Evolutionary conservation across 257 asterid genomes (phyloP).

Genomic region (Agastache rugosa): DNA sequence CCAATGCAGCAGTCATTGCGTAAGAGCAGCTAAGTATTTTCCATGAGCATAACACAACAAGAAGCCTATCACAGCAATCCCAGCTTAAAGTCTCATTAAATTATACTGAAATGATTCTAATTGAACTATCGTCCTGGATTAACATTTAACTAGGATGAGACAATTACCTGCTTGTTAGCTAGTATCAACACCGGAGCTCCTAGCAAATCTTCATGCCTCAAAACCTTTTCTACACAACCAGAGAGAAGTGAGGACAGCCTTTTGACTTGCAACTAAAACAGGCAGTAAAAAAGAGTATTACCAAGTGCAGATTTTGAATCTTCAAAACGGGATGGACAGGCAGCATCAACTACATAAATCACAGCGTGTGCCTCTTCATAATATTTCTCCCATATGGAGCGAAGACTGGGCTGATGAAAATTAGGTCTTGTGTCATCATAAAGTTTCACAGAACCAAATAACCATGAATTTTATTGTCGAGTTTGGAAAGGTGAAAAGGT

Average conservation of each 20-base stretch:
- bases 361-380: slow-evolving; percentile 94
- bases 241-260: background rate
- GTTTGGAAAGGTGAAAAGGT: slow-evolving; percentile 4
- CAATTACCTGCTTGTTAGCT: slow-evolving; percentile 84
- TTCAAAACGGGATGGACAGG: slow-evolving; percentile 80
- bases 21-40: background rate
- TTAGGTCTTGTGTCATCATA: slow-evolving; percentile 32
- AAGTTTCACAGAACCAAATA: slow-evolving; percentile 4
- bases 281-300: slow-evolving; percentile 34
- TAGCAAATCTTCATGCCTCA: slow-evolving; percentile 82
- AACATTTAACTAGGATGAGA: background rate
- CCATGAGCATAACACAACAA: background rate
- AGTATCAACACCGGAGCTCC: slow-evolving; percentile 84
- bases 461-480: background rate
- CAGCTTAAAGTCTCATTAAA: background rate
- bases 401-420: slow-evolving; percentile 78
- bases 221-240: slow-evolving; percentile 68
- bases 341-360: slow-evolving; percentile 76
- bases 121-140: background rate
- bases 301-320: slow-evolving; percentile 91
- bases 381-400: slow-evolving; percentile 92
- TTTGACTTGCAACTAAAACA: background rate
- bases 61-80: slow-evolving; percentile 1
- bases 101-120: background rate
- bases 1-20: background rate